Evolutionary conservation across 2,329 filamentous ascomycete genomes (phyloP).

Genomic region (Emmonsiellopsis sp.): DNA sequence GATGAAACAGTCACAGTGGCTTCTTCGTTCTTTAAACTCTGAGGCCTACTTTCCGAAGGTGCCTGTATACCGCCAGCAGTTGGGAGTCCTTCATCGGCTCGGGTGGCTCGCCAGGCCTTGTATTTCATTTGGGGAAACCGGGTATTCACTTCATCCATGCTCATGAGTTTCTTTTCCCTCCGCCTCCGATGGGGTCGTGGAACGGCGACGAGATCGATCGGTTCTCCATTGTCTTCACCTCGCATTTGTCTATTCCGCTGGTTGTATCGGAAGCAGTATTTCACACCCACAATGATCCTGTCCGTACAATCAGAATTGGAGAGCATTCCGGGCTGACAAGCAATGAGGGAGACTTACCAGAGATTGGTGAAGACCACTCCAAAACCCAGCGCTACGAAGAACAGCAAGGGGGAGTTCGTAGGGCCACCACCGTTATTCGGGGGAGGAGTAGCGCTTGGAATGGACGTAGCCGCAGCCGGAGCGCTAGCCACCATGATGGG

Average conservation of each 20-base stretch:
- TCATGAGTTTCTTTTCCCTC: conserved; percentile 97
- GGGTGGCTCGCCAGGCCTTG: conserved; percentile 81
- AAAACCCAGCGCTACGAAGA: conserved; percentile 93
- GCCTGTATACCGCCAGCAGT: conserved; percentile 74
- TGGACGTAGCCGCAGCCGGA: neutral
- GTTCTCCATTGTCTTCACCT: conserved; percentile 70
- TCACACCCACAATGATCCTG: conserved; percentile 99
- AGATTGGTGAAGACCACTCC: conserved; percentile 98
- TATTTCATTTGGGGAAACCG: conserved; percentile 95
- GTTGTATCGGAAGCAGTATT: conserved; percentile 98
- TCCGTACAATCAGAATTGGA: conserved; percentile 5
- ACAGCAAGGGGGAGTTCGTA: conserved; percentile 67
- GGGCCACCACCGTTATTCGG: conserved; percentile 30
- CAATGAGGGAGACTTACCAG: conserved; percentile 57
- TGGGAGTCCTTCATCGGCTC: conserved; percentile 74
- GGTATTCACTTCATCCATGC: conserved; percentile 97
- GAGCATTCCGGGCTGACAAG: neutral
- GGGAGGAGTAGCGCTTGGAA: neutral
- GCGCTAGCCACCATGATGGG: neutral
- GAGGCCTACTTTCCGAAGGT: conserved; percentile 57
- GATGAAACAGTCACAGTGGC: conserved; percentile 33
- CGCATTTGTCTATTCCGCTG: conserved; percentile 77
- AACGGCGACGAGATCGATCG: conserved; percentile 79
- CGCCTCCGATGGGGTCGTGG: conserved; percentile 75
- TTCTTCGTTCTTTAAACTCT: conserved; percentile 61